Conservation (phyloP, 768 basidiomycete genomes). For the Termitomyces sp. region DNA sequence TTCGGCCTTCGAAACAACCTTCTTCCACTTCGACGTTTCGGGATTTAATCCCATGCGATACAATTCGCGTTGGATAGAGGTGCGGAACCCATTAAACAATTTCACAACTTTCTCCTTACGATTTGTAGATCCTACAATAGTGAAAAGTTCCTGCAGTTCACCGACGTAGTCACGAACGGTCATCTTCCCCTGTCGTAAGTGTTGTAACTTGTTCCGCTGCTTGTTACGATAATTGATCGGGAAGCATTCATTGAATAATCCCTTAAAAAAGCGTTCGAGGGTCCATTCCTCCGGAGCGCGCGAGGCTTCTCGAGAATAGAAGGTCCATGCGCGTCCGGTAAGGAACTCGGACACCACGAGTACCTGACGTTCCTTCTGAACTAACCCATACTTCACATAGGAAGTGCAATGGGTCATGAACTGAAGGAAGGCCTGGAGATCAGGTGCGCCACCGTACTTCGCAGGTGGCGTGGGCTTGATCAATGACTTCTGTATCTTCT, state of each 20-base stretch:
- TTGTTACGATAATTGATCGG: constrained; percentile 22
- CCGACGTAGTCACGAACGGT: constrained; percentile 29
- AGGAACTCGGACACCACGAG: not conserved
- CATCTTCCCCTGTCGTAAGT: constrained; percentile 22
- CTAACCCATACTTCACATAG: constrained; percentile 16
- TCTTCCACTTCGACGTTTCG: constrained; percentile 23
- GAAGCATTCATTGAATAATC: not conserved
- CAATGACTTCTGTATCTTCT: no score
- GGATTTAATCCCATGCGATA: constrained; percentile 27
- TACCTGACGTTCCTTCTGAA: not conserved
- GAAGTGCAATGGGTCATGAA: constrained; percentile 18
- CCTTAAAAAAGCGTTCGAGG: not conserved
- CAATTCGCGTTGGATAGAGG: constrained; percentile 7
- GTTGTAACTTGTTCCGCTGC: constrained; percentile 24
- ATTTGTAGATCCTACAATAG: constrained; percentile 25
- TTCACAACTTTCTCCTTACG: constrained; percentile 5
- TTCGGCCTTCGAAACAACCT: constrained; percentile 16
- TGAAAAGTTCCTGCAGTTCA: constrained; percentile 28
- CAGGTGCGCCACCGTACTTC: constrained; percentile 13
- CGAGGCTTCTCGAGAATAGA: not conserved
- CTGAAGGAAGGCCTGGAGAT: constrained; percentile 7
- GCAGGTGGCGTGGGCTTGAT: constrained; percentile 14
- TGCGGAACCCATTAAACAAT: constrained; percentile 29
- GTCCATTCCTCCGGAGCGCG: not conserved
- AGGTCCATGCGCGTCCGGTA: not conserved